Conservation (phyloP, 164 flowering plant genomes). For the Vitis riparia region DNA sequence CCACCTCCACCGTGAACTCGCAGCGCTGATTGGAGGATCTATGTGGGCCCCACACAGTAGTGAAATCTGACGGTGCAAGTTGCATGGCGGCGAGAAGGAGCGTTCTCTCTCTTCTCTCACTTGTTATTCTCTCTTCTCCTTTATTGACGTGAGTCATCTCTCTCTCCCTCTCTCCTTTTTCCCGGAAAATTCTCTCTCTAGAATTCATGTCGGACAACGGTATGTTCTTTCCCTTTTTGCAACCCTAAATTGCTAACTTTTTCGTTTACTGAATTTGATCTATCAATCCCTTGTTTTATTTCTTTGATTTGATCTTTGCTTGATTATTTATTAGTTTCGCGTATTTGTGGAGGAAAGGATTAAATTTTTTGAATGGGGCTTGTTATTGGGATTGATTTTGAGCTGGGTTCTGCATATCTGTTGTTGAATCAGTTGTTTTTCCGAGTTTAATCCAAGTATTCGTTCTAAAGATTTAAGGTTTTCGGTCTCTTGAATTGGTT, state of each 20-base stretch:
- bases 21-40: too few species aligned
- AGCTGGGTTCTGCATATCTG: too few species aligned
- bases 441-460: too few species aligned
- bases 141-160: background rate
- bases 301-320: background rate
- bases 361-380: background rate
- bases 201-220: slow-evolving; percentile 49
- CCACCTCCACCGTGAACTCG: too few species aligned
- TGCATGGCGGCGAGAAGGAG: too few species aligned
- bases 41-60: too few species aligned
- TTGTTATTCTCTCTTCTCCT: slow-evolving; percentile 12
- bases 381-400: too few species aligned
- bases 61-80: too few species aligned
- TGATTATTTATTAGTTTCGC: background rate
- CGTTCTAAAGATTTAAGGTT: too few species aligned
- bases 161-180: slow-evolving; percentile 10
- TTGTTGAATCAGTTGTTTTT: too few species aligned
- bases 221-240: slow-evolving; percentile 16
- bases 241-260: background rate
- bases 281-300: background rate
- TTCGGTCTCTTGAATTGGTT: too few species aligned
- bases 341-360: background rate
- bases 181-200: slow-evolving; percentile 7
- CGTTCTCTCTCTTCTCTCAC: background rate
- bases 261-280: background rate